Evolutionary conservation across 768 basidiomycete genomes (phyloP).

Genomic region (Rhizopogon roseolus): DNA sequence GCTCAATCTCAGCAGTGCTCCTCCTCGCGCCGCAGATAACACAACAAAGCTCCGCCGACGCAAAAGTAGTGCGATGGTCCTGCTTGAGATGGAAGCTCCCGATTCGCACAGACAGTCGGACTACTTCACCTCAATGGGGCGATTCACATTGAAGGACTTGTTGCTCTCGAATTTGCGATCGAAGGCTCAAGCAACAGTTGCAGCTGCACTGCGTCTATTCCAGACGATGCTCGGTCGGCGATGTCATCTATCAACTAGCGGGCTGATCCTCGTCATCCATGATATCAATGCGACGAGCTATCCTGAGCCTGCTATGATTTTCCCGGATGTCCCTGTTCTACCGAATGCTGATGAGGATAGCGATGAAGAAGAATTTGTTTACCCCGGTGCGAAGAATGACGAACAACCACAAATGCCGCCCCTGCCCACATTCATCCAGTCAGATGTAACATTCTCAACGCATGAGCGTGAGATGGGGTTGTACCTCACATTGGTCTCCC

Average conservation of each 20-base stretch:
- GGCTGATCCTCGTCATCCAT: slow-evolving; percentile 64
- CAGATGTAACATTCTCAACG: slow-evolving; percentile 70
- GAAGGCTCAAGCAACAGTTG: slow-evolving; percentile 54
- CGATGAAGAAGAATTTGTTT: slow-evolving; percentile 47
- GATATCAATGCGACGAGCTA: slow-evolving; percentile 74
- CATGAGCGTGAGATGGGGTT: slow-evolving; percentile 83
- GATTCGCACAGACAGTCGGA: slow-evolving; percentile 64
- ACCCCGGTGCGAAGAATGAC: slow-evolving; percentile 29
- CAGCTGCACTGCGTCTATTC: slow-evolving; percentile 77
- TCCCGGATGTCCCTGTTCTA: slow-evolving; percentile 13
- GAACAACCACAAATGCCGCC: slow-evolving; percentile 10
- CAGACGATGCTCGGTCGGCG: slow-evolving; percentile 70
- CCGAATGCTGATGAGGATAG: slow-evolving; percentile 34
- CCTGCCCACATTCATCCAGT: slow-evolving; percentile 47
- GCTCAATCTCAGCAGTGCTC: slow-evolving; percentile 35
- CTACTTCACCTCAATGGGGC: slow-evolving; percentile 83
- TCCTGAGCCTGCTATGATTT: slow-evolving; percentile 50
- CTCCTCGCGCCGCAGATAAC: slow-evolving; percentile 34
- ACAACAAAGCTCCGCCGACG: slow-evolving; percentile 49
- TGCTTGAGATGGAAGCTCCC: slow-evolving; percentile 82
- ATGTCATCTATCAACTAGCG: slow-evolving; percentile 57
- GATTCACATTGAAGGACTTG: slow-evolving; percentile 90
- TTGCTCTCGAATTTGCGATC: slow-evolving; percentile 76
- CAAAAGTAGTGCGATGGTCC: slow-evolving; percentile 87
- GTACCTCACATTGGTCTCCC: slow-evolving; percentile 74